Evolutionary conservation across 1,284 basidiomycete species (phyloP).

Genomic region (Papiliotrema laurentii): DNA sequence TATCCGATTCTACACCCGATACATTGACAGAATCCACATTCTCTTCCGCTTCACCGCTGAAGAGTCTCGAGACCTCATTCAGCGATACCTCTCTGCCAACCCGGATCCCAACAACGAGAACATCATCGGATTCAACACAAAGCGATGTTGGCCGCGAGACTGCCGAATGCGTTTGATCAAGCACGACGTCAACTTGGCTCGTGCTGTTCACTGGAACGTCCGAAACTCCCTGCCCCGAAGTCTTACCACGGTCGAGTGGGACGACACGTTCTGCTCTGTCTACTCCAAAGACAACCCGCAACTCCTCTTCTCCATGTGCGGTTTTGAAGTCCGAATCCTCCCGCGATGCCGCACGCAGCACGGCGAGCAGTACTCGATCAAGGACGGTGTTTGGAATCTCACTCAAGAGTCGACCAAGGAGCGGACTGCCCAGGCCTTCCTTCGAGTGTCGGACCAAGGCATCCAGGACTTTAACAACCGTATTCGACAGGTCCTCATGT

Average conservation of each 20-base stretch:
- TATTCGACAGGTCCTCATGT: slow-evolving; percentile 96
- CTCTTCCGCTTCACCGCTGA: slow-evolving; percentile 98
- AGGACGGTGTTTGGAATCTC: slow-evolving; percentile 96
- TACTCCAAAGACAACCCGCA: slow-evolving; percentile 98
- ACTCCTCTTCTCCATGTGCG: slow-evolving; percentile 95
- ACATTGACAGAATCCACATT: slow-evolving; percentile 88
- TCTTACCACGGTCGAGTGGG: slow-evolving; percentile 98
- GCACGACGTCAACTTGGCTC: slow-evolving; percentile 97
- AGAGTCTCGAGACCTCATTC: slow-evolving; percentile 94
- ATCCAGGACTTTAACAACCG: slow-evolving; percentile 95
- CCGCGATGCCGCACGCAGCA: slow-evolving; percentile 83
- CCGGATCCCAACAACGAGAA: slow-evolving; percentile 99
- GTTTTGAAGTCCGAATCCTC: slow-evolving; percentile 94
- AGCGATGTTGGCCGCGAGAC: slow-evolving; percentile 97
- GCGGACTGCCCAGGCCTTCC: slow-evolving; percentile 92
- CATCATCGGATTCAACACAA: slow-evolving; percentile 88
- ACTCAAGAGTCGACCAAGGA: slow-evolving; percentile 96
- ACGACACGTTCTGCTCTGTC: slow-evolving; percentile 92
- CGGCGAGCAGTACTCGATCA: slow-evolving; percentile 91
- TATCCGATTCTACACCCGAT: slow-evolving; percentile 89
- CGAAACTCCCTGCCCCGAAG: slow-evolving; percentile 95
- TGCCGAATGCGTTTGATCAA: slow-evolving; percentile 99
- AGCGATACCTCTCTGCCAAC: slow-evolving; percentile 92
- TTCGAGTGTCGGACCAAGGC: slow-evolving; percentile 94
- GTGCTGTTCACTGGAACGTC: slow-evolving; percentile 99